Base-by-base conservation (phyloP, 2,329 filamentous ascomycete genomes). In the Fusarium metavorans region DNA sequence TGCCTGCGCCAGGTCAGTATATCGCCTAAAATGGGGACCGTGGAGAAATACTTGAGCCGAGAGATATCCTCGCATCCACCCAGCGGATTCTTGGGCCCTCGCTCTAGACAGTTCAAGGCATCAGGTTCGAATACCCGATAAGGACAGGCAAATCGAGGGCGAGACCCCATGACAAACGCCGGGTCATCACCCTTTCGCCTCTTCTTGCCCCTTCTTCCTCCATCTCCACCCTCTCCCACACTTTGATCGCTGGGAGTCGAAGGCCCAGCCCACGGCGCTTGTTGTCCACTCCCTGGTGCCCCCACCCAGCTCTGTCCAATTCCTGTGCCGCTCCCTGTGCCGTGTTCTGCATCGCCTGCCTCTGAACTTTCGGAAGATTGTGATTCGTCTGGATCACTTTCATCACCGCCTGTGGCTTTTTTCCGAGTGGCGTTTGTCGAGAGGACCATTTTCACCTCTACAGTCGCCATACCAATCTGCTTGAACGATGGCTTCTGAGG, bases 371-470 rank as follows among this genome's bases (percentile, higher is more conserved):
- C 37, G 11, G 35, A 39, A 37, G 35, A 16, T 30, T 61, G 27
- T 16, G 39, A 45, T 5, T 61, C 58, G 7, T 32, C 39, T 9
- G n/a, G 34, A 27, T 61, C n/a, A 23, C 23, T 45, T 23, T 48
- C 18, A 4, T 39, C 25, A 34, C 20, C 27, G 5, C 41, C 58
- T 18, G 20, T 6, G 18, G 14, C 20, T 7, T 16, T 23, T 18
- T 13, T 20, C n/a, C 27, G 16, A 25, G 20, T 32, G 6, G 14
- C 18, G 23, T 23, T 25, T 37, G 30, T 27, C 16, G 58, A 61
- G 14, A 61, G 30, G 41, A 48, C n/a, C 58, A 61, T 61, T 16
- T 61, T 61, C 11, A 61, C 58, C 16, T 61, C 37, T 20, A 61
- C 20, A 2, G 18, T 45, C 18, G 58, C 58, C n/a, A 20, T 45